Base-by-base conservation (phyloP, 345 rosid genomes). In the Raphanus raphanistrum region DNA sequence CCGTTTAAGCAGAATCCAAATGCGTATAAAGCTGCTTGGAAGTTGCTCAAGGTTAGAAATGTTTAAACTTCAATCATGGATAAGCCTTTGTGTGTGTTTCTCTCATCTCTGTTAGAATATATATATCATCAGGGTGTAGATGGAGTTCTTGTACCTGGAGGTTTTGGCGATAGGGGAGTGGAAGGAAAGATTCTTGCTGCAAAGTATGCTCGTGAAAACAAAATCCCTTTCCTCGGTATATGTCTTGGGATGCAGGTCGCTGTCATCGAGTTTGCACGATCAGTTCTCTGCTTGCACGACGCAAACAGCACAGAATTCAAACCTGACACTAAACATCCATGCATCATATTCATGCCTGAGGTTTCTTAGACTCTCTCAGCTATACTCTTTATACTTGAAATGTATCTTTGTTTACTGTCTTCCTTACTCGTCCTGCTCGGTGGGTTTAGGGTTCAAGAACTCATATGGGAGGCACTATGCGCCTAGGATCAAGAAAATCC, bases 391-490 rank as follows among this genome's bases (percentile, higher is more conserved):
- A 48, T 28, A 48, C 69, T 5, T 50, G 12, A 32, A n/a, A 58
- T 67, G 69, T 26, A 58, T 7, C 36, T 58, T 73, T 6, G 0
- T 60, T 4, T 12, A 41, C 13, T n/a, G 55, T 50, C 17, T 52
- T 52, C 26, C 58, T 52, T 27, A 41, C 55, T 66, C 28, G 0
- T 62, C 12, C 52, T 76, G 29, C 58, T 52, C 26, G 58, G 58
- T 52, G 25, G 58, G 68, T 45, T 61, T 38, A 94, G 98, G 98
- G 97, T 63, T 94, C 98, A 1, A 94, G 80, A 85, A 94, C 97
- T 63, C 97, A 90, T 69, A 89, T 90, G 98, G 98, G 98, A 65
- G 98, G 90, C 29, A 94, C 98, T 66, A 92, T 94, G 98, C 92
- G 98, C 31, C 76, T 94, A 68, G 98, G 98, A 36, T 94, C 97